Evolutionary conservation across 139 green algal species (phyloP).

Genomic region (Medakamo hakoo): DNA sequence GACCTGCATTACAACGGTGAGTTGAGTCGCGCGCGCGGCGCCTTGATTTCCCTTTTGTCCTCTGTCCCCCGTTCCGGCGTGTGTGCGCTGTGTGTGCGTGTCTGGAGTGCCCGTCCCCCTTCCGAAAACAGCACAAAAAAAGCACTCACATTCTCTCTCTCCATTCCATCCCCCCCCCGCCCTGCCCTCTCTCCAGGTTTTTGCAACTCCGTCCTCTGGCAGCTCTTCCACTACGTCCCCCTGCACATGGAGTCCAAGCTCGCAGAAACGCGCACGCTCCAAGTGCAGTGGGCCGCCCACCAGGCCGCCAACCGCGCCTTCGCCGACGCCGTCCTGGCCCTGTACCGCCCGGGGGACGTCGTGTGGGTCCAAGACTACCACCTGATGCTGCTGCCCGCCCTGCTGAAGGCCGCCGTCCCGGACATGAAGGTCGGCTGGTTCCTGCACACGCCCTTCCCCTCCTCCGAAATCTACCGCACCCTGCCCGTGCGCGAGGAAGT

Average conservation of each 20-base stretch:
- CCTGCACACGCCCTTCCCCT: conserved; percentile 82
- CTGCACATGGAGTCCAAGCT: conserved; percentile 83
- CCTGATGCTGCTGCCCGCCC: conserved; percentile 77
- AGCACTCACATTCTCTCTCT: too few relatives aligned
- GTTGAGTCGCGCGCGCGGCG: too few relatives aligned
- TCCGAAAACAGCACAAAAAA: too few relatives aligned
- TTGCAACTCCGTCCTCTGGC: conserved; percentile 96
- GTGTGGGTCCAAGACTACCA: conserved; percentile 92
- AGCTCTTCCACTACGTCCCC: conserved; percentile 97
- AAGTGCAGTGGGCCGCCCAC: conserved; percentile 82
- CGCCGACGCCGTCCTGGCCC: conserved; percentile 54
- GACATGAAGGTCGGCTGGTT: conserved; percentile 82
- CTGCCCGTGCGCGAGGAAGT: conserved; percentile 74
- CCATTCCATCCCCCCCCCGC: too few relatives aligned
- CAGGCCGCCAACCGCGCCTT: conserved; percentile 51
- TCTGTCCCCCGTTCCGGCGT: too few relatives aligned
- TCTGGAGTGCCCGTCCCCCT: too few relatives aligned
- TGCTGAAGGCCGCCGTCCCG: conserved; percentile 67
- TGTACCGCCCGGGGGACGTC: conserved; percentile 67
- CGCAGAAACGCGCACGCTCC: conserved; percentile 58
- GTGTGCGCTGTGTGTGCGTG: too few relatives aligned
- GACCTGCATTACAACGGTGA: conserved; percentile 61
- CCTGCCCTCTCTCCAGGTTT: too few relatives aligned
- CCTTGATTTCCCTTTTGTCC: too few relatives aligned
- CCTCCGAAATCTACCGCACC: conserved; percentile 68